Base-by-base conservation (phyloP, 2,329 filamentous ascomycete genomes). In the Sporothrix dimorphospora region DNA sequence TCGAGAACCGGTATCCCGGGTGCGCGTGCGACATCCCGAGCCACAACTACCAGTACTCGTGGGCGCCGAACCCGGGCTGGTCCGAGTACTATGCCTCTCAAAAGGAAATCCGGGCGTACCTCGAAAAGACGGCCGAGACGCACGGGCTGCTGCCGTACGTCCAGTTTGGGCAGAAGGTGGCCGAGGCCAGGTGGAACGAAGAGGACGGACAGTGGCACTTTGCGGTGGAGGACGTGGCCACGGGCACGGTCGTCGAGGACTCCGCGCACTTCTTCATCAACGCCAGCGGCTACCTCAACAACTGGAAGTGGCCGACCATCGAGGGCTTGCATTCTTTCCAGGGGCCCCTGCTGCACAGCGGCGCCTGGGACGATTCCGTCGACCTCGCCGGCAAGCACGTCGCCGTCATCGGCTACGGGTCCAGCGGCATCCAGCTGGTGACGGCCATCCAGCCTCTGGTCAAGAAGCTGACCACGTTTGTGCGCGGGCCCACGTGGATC, bases 201-300 rank as follows among this genome's bases (percentile, higher is more conserved):
- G 57, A 61, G 12, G 71, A 5, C 49, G 72, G 69, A 38, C 27
- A 67, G 57, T 74, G 73, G 72, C 51, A 14, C 3, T 27, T 74
- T 5, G 27, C 21, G n/a, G 40, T 75, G 4, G 21, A 72, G 27
- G 45, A 74, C 55, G 12, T 72, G 21, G 38, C 40, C 34, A 49
- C 55, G 0, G 70, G 71, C 8, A 24, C 2, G 5, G 21, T 30
- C 0, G 4, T 4, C 1, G 27, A 77, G 2, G 75, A 75, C 71
- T 80, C 80, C 55, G 84, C 82, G 67, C 82, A 86, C 70, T 80
- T 87, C n/a, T 78, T 87, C 6, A 76, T 87, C 71, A 85, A 85
- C 61, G 85, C 83, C 14, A 76, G 78, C 16, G 85, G 85, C 4
- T 81, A 84, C 38, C 78, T 87, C 69, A 86, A 85, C 73, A 83